phyloP scores from a whole-genome alignment of 2,329 filamentous ascomycete genomes.

The Celoporthe dispersa region DNA sequence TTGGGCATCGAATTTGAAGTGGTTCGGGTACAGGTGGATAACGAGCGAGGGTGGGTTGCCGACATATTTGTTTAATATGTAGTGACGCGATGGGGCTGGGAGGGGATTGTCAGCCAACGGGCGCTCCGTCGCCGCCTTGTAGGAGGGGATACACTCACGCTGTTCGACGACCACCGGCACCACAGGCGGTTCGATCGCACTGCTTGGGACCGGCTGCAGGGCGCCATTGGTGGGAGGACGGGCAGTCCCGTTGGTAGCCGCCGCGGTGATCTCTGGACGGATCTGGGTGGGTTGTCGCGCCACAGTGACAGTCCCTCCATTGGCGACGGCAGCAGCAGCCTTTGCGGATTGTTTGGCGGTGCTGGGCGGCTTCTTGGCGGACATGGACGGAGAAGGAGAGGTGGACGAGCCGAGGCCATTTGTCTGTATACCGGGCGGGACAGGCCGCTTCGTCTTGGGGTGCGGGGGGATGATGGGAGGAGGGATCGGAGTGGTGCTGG shows the following conservation, averaged over 20 bases:
- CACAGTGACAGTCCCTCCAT: conserved; percentile 51
- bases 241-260: conserved; percentile 21
- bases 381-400: conserved; percentile 62
- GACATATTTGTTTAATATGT: conserved; percentile 40
- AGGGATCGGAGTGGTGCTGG: conserved; percentile 54
- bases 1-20: conserved; percentile 93
- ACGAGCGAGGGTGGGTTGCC: conserved; percentile 80
- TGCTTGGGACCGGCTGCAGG: conserved; percentile 18
- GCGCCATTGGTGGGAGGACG: conserved; percentile 25
- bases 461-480: conserved; percentile 45
- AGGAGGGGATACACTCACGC: conserved; percentile 34
- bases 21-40: conserved; percentile 80
- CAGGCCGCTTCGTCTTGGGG: conserved; percentile 69
- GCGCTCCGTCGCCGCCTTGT: neutral
- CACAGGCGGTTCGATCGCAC: conserved; percentile 17
- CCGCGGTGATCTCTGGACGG: conserved; percentile 54
- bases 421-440: conserved; percentile 67
- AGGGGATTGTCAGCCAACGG: conserved; percentile 11
- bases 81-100: conserved; percentile 42
- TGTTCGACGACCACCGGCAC: conserved; percentile 47
- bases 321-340: conserved; percentile 46
- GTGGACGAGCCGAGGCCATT: conserved; percentile 64
- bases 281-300: conserved; percentile 60
- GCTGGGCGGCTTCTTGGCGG: conserved; percentile 56
- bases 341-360: conserved; percentile 56